Conservation (phyloP, 805 yeast species). For the Yamadazyma scolyti region DNA sequence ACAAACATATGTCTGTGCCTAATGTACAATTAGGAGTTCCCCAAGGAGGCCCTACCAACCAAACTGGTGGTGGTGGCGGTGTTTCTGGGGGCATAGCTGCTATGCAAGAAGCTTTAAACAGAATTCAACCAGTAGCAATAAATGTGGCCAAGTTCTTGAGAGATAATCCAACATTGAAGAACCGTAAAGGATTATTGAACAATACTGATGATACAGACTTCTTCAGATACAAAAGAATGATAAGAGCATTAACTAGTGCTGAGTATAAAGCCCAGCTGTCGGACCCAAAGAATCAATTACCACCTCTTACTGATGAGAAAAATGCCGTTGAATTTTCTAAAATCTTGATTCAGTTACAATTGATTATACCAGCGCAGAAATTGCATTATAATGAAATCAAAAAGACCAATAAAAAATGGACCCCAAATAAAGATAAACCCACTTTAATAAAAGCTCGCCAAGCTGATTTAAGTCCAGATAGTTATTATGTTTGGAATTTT, state of each 20-base stretch:
- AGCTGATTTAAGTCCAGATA: slow-evolving; percentile 60
- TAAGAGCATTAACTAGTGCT: slow-evolving; percentile 70
- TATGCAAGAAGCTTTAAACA: slow-evolving; percentile 10
- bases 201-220: slow-evolving; percentile 70
- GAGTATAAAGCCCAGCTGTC: slow-evolving; percentile 58
- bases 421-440: slow-evolving; percentile 64
- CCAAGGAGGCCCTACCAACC: slow-evolving; percentile 5
- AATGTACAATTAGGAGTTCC: slow-evolving; percentile 13
- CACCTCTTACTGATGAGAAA: slow-evolving; percentile 43
- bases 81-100: slow-evolving; percentile 7
- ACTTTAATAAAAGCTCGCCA: slow-evolving; percentile 50
- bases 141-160: slow-evolving; percentile 72
- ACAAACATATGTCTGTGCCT: slow-evolving; percentile 13
- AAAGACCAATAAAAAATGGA: slow-evolving; percentile 47
- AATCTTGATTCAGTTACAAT: slow-evolving; percentile 63
- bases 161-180: slow-evolving; percentile 63
- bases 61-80: neutral
- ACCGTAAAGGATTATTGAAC: slow-evolving; percentile 75
- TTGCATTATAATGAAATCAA: slow-evolving; percentile 65
- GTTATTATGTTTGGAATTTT: slow-evolving; percentile 82
- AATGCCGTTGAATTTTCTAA: slow-evolving; percentile 64
- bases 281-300: slow-evolving; percentile 41
- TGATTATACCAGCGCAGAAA: slow-evolving; percentile 74
- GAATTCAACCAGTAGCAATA: slow-evolving; percentile 49
- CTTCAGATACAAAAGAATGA: slow-evolving; percentile 81